These are phyloP conservation scores for cucumber (Cucumis sativus) DNA, from an alignment of 306 rosid species.

Conservation along the genomic window Cucumber_9930_V3 NC_026657.2:6125501-6126000, in stretches of 20 bases:
- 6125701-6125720: conserved; percentile 8
- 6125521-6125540: conserved; percentile 9
- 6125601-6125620: conserved; percentile 2
- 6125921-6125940: background rate
- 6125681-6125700: conserved; percentile 24
- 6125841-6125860: background rate
- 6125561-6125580: conserved; percentile 15
- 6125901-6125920: background rate
- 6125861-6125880: background rate
- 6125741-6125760: background rate
- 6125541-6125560: conserved; percentile 6
- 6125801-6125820: background rate
- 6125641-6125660: conserved; percentile 14
- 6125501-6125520: background rate
- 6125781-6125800: background rate
- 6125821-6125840: background rate
- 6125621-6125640: conserved; percentile 12
- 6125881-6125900: background rate
- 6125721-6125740: background rate
- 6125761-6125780: background rate
- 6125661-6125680: conserved; percentile 10
- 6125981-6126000: background rate
- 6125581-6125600: conserved; percentile 2
- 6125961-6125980: background rate
- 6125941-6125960: background rate